A percentile compares a stretch with the other conserved stretches of the same genome.
These are phyloP conservation scores for Xylariaceae sp. DNA, from an alignment of 2,329 filamentous ascomycete genomes.

Conservation along the genomic window DNA sequence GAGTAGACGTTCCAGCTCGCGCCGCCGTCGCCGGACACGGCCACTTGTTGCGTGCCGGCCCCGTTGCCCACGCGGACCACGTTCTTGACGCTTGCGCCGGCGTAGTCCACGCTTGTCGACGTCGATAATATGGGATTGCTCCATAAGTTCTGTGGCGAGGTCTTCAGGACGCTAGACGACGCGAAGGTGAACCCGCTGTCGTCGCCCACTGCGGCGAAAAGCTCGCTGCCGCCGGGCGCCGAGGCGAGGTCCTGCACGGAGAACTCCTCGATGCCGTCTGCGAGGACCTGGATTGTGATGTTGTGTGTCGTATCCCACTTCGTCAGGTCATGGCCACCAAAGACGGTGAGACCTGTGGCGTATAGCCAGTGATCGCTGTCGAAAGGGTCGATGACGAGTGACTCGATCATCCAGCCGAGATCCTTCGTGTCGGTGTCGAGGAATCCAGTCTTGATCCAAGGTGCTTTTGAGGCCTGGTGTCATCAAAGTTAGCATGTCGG, in stretches of 20 bases:
- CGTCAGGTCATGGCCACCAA: constrained; percentile 59
- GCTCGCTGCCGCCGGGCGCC: constrained; percentile 55
- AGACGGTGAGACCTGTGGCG: constrained; percentile 62
- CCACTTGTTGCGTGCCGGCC: constrained; percentile 51
- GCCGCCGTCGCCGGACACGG: constrained; percentile 58
- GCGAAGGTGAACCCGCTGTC: constrained; percentile 58
- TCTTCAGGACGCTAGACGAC: constrained; percentile 45
- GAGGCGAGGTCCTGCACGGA: constrained; percentile 56
- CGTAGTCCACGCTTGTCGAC: constrained; percentile 55
- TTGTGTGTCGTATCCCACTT: constrained; percentile 57
- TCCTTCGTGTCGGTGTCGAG: constrained; percentile 54
- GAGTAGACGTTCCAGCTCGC: constrained; percentile 53
- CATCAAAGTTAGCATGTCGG: constrained; percentile 1
- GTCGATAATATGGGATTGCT: constrained; percentile 53
- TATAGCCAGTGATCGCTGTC: constrained; percentile 67
- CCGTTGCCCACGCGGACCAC: constrained; percentile 58
- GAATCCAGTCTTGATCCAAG: constrained; percentile 60
- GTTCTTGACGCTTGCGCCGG: constrained; percentile 51
- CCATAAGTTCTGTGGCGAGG: constrained; percentile 52
- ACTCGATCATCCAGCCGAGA: constrained; percentile 67
- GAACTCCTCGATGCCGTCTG: constrained; percentile 61
- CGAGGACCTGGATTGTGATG: constrained; percentile 56
- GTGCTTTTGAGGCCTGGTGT: constrained; percentile 50
- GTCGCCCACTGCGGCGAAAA: constrained; percentile 58
- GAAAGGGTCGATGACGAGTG: constrained; percentile 61